Conservation (phyloP, 2,329 filamentous ascomycete genomes). For the Seiridium unicorne region DNA sequence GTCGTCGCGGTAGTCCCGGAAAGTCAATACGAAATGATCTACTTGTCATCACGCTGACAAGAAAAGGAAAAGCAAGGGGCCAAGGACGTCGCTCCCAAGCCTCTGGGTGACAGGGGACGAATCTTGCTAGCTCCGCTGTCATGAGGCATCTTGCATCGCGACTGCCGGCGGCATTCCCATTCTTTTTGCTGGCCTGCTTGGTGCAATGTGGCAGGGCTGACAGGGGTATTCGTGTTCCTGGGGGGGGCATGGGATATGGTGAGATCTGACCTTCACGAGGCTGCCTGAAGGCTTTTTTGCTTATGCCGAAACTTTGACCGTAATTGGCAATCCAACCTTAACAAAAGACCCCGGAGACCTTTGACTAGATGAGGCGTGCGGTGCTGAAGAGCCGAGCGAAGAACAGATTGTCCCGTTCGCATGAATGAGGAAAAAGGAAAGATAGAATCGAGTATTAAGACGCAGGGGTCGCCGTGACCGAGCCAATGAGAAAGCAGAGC, state of each 20-base stretch:
- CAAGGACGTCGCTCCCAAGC: neutral
- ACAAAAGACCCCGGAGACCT: neutral
- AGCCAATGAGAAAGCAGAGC: conserved; percentile 15
- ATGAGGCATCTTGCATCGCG: neutral
- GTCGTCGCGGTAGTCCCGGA: conserved; percentile 1
- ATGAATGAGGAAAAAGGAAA: conserved; percentile 8
- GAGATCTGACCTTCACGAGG: conserved; percentile 27
- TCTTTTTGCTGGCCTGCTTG: neutral
- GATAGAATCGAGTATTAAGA: conserved; percentile 2
- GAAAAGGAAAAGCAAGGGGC: conserved; percentile 2
- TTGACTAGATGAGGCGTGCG: neutral
- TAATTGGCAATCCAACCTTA: neutral
- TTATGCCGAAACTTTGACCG: neutral
- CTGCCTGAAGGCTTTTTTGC: conserved; percentile 10
- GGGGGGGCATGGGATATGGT: conserved; percentile 13
- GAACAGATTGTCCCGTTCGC: neutral
- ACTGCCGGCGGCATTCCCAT: neutral
- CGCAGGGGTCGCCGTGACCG: neutral
- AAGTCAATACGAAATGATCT: conserved; percentile 2
- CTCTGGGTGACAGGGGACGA: neutral
- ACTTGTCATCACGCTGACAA: neutral
- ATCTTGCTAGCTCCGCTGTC: neutral
- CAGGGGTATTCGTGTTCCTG: neutral
- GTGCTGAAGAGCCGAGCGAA: neutral
- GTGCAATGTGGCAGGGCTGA: neutral